phyloP scores from a whole-genome alignment of 1,139 yeast species.

The Kodamaea suecica region DNA sequence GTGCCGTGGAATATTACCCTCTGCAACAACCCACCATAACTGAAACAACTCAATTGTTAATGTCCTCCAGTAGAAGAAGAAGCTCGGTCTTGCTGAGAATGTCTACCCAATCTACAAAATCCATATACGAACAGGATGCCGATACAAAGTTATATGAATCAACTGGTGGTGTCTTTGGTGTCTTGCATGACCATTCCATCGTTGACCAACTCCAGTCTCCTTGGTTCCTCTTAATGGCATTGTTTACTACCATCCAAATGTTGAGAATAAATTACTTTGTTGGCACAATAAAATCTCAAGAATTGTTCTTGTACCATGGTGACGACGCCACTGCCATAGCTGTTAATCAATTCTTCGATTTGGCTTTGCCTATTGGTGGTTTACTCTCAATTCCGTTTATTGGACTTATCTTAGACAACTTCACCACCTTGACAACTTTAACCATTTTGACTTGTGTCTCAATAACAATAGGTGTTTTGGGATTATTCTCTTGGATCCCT shows the following conservation, averaged over 20 bases:
- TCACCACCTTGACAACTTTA: slow-evolving; percentile 60
- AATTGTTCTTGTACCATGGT: slow-evolving; percentile 56
- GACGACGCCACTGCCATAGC: slow-evolving; percentile 50
- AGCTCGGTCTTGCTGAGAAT: slow-evolving; percentile 36
- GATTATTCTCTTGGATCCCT: slow-evolving; percentile 53
- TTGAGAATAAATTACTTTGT: slow-evolving; percentile 86
- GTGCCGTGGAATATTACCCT: slow-evolving; percentile 10
- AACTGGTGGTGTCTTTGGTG: slow-evolving; percentile 81
- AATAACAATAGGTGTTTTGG: slow-evolving; percentile 61
- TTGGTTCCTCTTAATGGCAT: slow-evolving; percentile 76
- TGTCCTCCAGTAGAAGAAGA: slow-evolving; percentile 33
- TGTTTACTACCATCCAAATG: slow-evolving; percentile 84
- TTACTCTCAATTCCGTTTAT: slow-evolving; percentile 79
- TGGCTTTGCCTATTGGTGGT: slow-evolving; percentile 87
- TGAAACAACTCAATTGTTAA: slow-evolving; percentile 42
- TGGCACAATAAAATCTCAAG: slow-evolving; percentile 81
- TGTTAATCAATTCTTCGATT: slow-evolving; percentile 73
- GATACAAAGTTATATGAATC: slow-evolving; percentile 53
- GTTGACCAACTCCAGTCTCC: slow-evolving; percentile 63
- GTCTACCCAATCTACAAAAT: slow-evolving; percentile 41
- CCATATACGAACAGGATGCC: slow-evolving; percentile 63
- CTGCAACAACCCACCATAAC: slow-evolving; percentile 36
- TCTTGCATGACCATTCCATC: slow-evolving; percentile 66
- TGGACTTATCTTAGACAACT: slow-evolving; percentile 75
- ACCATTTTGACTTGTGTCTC: slow-evolving; percentile 53